These are phyloP conservation scores for Lumnitzera littorea DNA, from an alignment of 345 rosid species.

Conservation along the genomic window DNA sequence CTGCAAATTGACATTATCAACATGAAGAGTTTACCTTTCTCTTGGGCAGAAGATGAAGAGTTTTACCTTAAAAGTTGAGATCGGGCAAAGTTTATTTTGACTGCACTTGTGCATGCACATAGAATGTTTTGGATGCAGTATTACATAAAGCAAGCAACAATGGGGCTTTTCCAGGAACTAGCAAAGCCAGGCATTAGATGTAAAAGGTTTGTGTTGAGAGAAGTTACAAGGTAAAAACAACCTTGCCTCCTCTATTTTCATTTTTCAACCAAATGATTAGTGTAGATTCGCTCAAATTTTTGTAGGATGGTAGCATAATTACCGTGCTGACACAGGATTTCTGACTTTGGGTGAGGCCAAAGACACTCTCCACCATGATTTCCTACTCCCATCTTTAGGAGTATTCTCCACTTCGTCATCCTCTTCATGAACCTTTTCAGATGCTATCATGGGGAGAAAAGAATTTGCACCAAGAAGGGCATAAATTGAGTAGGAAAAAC, in stretches of 20 bases:
- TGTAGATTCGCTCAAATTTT: no score
- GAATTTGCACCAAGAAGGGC: slow-evolving; percentile 84
- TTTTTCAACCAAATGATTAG: background rate
- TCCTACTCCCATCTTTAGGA: slow-evolving; percentile 35
- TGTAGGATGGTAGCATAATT: slow-evolving; percentile 6
- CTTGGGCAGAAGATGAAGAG: no score
- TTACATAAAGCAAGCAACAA: no score
- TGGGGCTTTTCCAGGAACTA: no score
- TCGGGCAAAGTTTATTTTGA: no score
- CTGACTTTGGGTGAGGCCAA: slow-evolving; percentile 75
- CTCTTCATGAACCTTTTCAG: slow-evolving; percentile 27
- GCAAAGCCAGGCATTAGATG: no score
- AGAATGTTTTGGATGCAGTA: no score
- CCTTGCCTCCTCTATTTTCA: background rate
- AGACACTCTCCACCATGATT: slow-evolving; percentile 79
- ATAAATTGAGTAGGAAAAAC: slow-evolving; percentile 71
- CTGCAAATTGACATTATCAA: slow-evolving; percentile 33
- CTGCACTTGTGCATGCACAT: no score
- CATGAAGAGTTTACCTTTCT: background rate
- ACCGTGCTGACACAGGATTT: slow-evolving; percentile 47
- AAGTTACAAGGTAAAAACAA: no score
- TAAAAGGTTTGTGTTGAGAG: no score
- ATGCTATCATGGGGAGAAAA: slow-evolving; percentile 55
- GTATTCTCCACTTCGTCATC: slow-evolving; percentile 26
- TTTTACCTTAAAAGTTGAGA: background rate